Conservation (phyloP, 768 basidiomycete genomes). For the Phaeotremella fagi region DNA sequence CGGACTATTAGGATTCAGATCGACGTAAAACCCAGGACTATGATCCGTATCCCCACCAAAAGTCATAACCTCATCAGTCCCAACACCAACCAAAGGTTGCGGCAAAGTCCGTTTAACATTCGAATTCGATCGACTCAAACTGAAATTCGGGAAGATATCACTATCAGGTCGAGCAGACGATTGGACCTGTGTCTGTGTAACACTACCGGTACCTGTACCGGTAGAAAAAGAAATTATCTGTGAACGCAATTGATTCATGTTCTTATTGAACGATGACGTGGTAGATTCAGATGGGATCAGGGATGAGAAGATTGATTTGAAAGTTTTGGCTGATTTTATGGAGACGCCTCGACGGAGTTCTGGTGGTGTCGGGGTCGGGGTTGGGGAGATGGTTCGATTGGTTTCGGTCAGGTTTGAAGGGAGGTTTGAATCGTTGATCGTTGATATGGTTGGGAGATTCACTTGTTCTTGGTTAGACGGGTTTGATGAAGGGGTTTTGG, state of each 20-base stretch:
- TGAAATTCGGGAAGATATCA: constrained; percentile 24
- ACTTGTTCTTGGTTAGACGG: not conserved
- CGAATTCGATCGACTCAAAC: not conserved
- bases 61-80: not conserved
- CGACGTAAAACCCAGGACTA: constrained; percentile 26
- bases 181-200: too few relatives aligned
- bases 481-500: not conserved
- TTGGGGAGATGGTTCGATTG: not conserved
- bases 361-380: not conserved
- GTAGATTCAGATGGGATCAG: constrained; percentile 10
- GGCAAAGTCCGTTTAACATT: too few relatives aligned
- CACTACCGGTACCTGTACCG: too few relatives aligned
- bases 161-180: constrained; percentile 32
- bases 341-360: constrained; percentile 23
- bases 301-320: constrained; percentile 34
- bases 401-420: not conserved
- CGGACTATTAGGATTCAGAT: constrained; percentile 35
- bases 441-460: not conserved
- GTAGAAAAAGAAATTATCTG: too few relatives aligned
- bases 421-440: not conserved
- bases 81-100: too few relatives aligned
- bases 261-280: not conserved
- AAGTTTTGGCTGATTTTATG: constrained; percentile 32
- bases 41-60: not conserved
- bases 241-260: too few relatives aligned